Evolutionary conservation across 192 early-diverging fungal species (phyloP).

Genomic region (Rhizoclosmatium sp.): DNA sequence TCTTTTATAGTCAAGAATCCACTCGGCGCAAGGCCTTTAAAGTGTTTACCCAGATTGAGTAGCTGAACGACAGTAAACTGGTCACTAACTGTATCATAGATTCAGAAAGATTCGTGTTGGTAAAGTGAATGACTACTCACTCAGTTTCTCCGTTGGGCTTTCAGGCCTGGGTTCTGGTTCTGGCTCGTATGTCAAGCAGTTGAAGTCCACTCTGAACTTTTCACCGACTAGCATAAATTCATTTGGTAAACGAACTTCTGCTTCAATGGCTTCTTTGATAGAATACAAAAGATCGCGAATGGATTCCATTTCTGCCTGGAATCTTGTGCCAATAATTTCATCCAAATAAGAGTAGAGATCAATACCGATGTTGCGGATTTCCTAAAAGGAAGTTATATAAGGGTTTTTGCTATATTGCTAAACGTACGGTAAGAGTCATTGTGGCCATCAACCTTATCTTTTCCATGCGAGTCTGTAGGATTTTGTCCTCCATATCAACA

Average conservation of each 20-base stretch:
- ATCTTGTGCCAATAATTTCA: conserved; percentile 61
- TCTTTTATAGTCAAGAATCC: conserved; percentile 52
- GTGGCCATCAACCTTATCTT: conserved; percentile 43
- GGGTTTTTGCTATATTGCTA: not conserved
- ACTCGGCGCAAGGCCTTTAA: conserved; percentile 45
- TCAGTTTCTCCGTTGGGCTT: conserved; percentile 59
- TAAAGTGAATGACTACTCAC: conserved; percentile 17
- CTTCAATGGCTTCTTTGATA: conserved; percentile 69
- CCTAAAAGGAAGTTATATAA: conserved; percentile 35
- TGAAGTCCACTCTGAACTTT: conserved; percentile 62
- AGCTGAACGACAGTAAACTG: conserved; percentile 64
- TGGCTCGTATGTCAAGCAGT: conserved; percentile 56
- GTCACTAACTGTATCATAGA: conserved; percentile 45
- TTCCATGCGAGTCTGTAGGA: conserved; percentile 56
- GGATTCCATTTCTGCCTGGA: conserved; percentile 65
- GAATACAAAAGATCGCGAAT: conserved; percentile 58
- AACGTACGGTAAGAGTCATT: conserved; percentile 1
- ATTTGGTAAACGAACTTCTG: conserved; percentile 61
- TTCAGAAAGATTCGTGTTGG: no score
- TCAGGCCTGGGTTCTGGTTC: conserved; percentile 64
- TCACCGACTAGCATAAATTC: conserved; percentile 60
- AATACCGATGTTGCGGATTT: conserved; percentile 58
- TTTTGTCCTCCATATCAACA: conserved; percentile 57
- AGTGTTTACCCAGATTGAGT: conserved; percentile 48
- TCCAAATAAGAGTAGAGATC: conserved; percentile 64